These are phyloP conservation scores for Tuber brumale DNA, from an alignment of 495 filamentous ascomycete genomes.

Conservation along the genomic window DNA sequence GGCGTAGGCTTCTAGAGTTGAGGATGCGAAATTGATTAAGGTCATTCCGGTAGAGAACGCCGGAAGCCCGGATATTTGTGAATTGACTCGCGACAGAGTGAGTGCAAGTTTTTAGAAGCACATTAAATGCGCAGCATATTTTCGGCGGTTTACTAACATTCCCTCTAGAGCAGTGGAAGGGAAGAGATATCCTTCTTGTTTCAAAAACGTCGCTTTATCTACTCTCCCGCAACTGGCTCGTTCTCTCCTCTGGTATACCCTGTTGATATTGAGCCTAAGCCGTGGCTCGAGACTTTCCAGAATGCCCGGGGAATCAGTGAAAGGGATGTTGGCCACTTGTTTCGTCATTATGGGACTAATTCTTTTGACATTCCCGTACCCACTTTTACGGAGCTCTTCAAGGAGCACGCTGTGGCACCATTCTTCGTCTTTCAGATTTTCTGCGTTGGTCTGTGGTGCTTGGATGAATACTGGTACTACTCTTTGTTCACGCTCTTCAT, in stretches of 20 bases:
- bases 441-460: slow-evolving; percentile 95
- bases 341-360: slow-evolving; percentile 92
- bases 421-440: slow-evolving; percentile 99
- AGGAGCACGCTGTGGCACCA: slow-evolving; percentile 95
- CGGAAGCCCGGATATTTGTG: slow-evolving; percentile 81
- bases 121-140: background rate
- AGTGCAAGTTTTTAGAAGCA: slow-evolving; percentile 24
- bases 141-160: slow-evolving; percentile 17
- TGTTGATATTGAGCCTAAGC: slow-evolving; percentile 73
- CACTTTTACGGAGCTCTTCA: slow-evolving; percentile 89
- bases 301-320: slow-evolving; percentile 64
- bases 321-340: slow-evolving; percentile 66
- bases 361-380: slow-evolving; percentile 97
- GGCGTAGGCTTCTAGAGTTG: slow-evolving; percentile 54
- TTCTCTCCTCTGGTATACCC: slow-evolving; percentile 81
- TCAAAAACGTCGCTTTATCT: slow-evolving; percentile 95
- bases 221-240: slow-evolving; percentile 56
- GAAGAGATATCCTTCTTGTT: slow-evolving; percentile 84
- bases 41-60: slow-evolving; percentile 87
- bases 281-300: slow-evolving; percentile 65
- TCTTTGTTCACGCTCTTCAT: slow-evolving; percentile 98
- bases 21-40: slow-evolving; percentile 82
- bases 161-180: slow-evolving; percentile 56
- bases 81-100: slow-evolving; percentile 65
- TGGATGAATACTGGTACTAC: slow-evolving; percentile 99